Evolutionary conservation across 768 basidiomycete species (phyloP).

Genomic region (Naematelia aurantialba): DNA sequence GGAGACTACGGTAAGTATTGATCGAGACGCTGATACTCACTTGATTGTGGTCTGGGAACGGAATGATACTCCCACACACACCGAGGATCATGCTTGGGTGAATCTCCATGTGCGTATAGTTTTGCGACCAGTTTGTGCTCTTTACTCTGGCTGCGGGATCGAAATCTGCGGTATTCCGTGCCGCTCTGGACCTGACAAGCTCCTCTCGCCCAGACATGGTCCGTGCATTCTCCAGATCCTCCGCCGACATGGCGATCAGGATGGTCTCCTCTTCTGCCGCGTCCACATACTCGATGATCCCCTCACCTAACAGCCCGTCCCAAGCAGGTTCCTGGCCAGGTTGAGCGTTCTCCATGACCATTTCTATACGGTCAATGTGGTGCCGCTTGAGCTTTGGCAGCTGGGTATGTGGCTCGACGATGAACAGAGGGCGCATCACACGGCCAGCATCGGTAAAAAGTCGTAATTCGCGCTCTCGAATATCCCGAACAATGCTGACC

Average conservation of each 20-base stretch:
- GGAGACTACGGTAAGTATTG: no score
- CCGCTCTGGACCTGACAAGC: constrained; percentile 52
- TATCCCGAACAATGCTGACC: constrained; percentile 95
- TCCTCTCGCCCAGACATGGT: constrained; percentile 38
- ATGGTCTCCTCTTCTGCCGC: constrained; percentile 99
- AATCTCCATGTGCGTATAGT: constrained; percentile 99
- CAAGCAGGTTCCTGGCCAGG: constrained; percentile 53
- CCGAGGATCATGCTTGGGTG: constrained; percentile 99
- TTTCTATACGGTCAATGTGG: constrained; percentile 64
- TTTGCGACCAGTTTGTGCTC: constrained; percentile 75
- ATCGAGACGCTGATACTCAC: no score
- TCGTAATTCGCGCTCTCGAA: constrained; percentile 88
- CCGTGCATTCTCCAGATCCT: constrained; percentile 84
- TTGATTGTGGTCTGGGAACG: constrained; percentile 99
- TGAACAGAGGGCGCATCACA: constrained; percentile 93
- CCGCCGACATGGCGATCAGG: constrained; percentile 98
- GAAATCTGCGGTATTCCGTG: constrained; percentile 51
- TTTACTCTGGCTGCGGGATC: constrained; percentile 87
- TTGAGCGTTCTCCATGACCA: constrained; percentile 54
- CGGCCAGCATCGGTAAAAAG: constrained; percentile 96
- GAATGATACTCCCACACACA: constrained; percentile 97
- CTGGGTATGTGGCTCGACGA: constrained; percentile 76
- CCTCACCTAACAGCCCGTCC: constrained; percentile 77
- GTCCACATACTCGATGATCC: constrained; percentile 89
- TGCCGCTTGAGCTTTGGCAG: constrained; percentile 77